Conservation (phyloP, 768 basidiomycete species). For the Hysterangium stoloniferum region DNA sequence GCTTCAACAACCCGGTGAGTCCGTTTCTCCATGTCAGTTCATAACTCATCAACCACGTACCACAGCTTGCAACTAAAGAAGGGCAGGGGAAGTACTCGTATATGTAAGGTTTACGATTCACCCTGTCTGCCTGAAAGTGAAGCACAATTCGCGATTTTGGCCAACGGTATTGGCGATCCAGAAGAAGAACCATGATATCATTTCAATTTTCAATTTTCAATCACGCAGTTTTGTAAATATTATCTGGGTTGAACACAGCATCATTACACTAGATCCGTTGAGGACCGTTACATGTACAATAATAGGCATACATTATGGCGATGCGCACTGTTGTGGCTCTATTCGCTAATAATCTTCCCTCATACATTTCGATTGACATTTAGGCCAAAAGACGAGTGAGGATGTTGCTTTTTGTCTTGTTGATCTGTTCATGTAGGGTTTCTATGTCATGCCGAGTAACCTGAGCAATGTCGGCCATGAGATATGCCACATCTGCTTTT, state of each 20-base stretch:
- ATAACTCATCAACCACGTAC: background rate
- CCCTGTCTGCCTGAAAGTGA: conserved; percentile 97
- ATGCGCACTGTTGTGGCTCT: conserved; percentile 1
- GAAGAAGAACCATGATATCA: conserved; percentile 64
- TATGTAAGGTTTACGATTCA: conserved; percentile 96
- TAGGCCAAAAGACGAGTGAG: conserved; percentile 75
- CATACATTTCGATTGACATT: no score
- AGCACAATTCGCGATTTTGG: conserved; percentile 88
- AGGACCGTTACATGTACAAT: conserved; percentile 5
- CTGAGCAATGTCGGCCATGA: conserved; percentile 94
- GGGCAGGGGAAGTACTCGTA: conserved; percentile 81
- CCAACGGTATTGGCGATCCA: conserved; percentile 89
- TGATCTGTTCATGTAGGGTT: conserved; percentile 71
- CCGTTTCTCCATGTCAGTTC: conserved; percentile 2
- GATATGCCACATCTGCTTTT: conserved; percentile 86
- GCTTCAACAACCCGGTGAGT: conserved; percentile 90
- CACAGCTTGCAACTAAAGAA: conserved; percentile 84
- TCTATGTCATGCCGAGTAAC: conserved; percentile 78
- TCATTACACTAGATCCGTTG: conserved; percentile 6
- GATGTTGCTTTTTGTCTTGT: conserved; percentile 76
- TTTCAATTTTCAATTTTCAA: background rate
- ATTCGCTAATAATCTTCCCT: background rate
- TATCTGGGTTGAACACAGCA: conserved; percentile 6
- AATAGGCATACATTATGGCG: background rate
- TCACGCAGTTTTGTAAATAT: background rate